Evolutionary conservation across 116 monocot species (phyloP), one percentile per base, ranked within the genome.

Genomic region (Dioscorea cayenensis): DNA sequence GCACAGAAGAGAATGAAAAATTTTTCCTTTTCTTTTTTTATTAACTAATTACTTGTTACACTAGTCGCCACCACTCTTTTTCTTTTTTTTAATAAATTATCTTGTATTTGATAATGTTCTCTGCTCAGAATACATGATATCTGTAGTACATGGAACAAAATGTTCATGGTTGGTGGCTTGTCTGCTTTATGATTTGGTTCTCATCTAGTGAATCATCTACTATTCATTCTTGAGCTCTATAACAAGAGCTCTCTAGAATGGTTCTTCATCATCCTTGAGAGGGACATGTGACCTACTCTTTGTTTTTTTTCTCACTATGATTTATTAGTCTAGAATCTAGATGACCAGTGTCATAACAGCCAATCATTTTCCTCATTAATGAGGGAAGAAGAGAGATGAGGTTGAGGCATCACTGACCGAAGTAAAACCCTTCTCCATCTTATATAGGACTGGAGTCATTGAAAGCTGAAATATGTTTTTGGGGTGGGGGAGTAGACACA

Each of bases 321-420:
- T 43, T 43, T 8, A 43, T 43, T 43, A 1, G 12, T 12, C 43
- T 43, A 12, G 43, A 43, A 9, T 12, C 43, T 43, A 12, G 43
- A 43, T 43, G 43, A 43, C 43, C 1, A 43, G 43, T 43, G 14
- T 16, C 5, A 66, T 16, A 65, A 35, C 32, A 25, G 22, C 28
- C 67, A 68, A 68, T 68, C 48, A 68, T 68, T 68, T 49, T 20
- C 19, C 67, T 48, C 48, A 48, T 22, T 35, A 21, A 22, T 19
- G 63, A 64, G 58, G 12, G 64, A 64, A 43, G 43, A 43, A 12
- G 12, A 10, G 43, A 43, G 43, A 43, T 43, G 43, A 43, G 8
- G 43, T 10, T 43, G 43, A 43, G 8, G 43, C 2, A 32, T 32
- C 32, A 32, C 32, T 32, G 32, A 32, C 32, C 32, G 3, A 32